Conservation (phyloP, 352 stramenopile genomes). For the Pythium guiyangense region DNA sequence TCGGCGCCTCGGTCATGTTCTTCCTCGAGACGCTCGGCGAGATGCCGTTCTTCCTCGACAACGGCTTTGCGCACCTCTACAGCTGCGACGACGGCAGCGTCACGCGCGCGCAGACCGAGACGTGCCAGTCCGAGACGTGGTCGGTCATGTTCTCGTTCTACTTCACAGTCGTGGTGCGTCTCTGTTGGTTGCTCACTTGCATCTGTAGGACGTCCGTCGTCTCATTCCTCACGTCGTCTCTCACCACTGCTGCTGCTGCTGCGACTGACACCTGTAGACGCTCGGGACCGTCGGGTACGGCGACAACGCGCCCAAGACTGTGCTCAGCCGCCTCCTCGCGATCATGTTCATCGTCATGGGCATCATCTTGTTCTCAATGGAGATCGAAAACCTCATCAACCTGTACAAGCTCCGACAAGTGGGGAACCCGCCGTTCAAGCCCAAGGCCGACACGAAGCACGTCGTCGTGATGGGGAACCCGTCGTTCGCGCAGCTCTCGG, state of each 20-base stretch:
- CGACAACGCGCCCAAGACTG: slow-evolving; percentile 79
- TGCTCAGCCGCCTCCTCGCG: slow-evolving; percentile 72
- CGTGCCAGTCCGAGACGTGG: slow-evolving; percentile 66
- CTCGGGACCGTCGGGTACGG: slow-evolving; percentile 86
- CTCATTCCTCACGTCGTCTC: background rate
- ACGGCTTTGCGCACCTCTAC: slow-evolving; percentile 83
- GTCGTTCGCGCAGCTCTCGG: slow-evolving; percentile 75
- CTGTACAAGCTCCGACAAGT: slow-evolving; percentile 80
- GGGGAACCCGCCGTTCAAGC: slow-evolving; percentile 70
- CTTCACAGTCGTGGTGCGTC: slow-evolving; percentile 80
- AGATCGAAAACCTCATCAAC: slow-evolving; percentile 87
- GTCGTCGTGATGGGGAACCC: slow-evolving; percentile 84
- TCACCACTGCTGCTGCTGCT: background rate
- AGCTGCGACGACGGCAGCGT: slow-evolving; percentile 57
- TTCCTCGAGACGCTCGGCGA: slow-evolving; percentile 87
- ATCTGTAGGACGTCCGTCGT: background rate
- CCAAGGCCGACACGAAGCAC: slow-evolving; percentile 61
- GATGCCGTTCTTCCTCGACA: slow-evolving; percentile 69
- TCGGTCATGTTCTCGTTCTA: slow-evolving; percentile 89
- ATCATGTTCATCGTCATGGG: slow-evolving; percentile 90
- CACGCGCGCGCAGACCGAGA: slow-evolving; percentile 34
- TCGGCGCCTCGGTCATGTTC: slow-evolving; percentile 78
- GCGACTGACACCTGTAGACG: slow-evolving; percentile 29
- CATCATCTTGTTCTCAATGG: slow-evolving; percentile 85
- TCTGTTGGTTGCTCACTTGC: background rate